Evolutionary conservation across 306 rosid species (phyloP).

Genomic region (Citrullus amarus): DNA sequence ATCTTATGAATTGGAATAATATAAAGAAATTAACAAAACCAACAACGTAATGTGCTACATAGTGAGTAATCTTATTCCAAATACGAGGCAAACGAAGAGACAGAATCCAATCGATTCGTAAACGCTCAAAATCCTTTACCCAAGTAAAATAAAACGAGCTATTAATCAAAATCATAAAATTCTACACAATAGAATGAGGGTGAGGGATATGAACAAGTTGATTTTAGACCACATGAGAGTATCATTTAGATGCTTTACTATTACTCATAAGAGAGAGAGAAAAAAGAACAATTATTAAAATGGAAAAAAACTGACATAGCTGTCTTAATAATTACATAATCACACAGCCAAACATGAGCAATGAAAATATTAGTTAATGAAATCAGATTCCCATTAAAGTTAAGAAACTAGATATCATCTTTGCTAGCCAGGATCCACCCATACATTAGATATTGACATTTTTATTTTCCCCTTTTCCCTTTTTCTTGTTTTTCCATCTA

Average conservation of each 20-base stretch:
- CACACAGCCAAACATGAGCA: conserved; percentile 3
- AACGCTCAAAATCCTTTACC: too few relatives aligned
- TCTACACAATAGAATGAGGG: too few relatives aligned
- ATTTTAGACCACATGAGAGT: neutral
- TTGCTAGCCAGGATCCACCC: conserved; percentile 2
- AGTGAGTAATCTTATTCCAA: too few relatives aligned
- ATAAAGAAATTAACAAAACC: too few relatives aligned
- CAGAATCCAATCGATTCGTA: too few relatives aligned
- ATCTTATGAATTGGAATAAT: too few relatives aligned
- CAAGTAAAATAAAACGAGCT: too few relatives aligned
- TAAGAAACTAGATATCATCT: neutral
- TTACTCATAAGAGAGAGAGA: neutral
- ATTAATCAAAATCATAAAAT: too few relatives aligned
- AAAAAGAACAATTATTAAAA: neutral
- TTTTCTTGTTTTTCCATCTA: too few relatives aligned
- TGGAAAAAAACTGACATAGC: neutral
- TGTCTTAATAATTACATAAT: conserved; percentile 9
- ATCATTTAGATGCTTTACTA: neutral
- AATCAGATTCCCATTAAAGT: conserved; percentile 10
- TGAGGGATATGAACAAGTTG: too few relatives aligned
- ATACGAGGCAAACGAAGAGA: too few relatives aligned
- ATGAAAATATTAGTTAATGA: neutral
- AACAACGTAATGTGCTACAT: too few relatives aligned
- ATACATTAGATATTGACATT: neutral
- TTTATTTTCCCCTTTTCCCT: neutral